phyloP scores from a whole-genome alignment of 495 filamentous ascomycete species.

The Gamarada debralockiae region DNA sequence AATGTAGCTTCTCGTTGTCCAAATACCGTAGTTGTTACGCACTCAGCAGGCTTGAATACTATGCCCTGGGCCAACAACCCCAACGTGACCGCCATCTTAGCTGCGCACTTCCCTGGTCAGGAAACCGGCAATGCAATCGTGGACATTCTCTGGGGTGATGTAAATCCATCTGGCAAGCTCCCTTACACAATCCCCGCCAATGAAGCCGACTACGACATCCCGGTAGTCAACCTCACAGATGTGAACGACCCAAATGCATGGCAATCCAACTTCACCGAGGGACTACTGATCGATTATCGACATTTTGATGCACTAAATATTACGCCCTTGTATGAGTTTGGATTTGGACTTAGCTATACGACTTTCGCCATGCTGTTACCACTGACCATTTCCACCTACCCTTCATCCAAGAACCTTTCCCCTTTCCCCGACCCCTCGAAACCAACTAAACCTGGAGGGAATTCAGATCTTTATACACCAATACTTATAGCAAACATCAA shows the following conservation, averaged over 20 bases:
- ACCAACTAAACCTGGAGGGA: slow-evolving; percentile 54
- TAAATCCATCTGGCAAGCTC: slow-evolving; percentile 80
- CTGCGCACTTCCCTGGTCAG: slow-evolving; percentile 86
- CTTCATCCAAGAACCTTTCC: no score
- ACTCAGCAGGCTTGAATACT: slow-evolving; percentile 74
- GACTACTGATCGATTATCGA: slow-evolving; percentile 92
- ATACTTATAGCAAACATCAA: slow-evolving; percentile 55
- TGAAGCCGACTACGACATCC: slow-evolving; percentile 6
- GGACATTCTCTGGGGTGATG: slow-evolving; percentile 83
- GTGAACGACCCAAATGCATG: slow-evolving; percentile 55
- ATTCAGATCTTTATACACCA: slow-evolving; percentile 71
- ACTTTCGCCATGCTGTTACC: neutral
- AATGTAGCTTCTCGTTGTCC: slow-evolving; percentile 70
- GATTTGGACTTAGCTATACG: slow-evolving; percentile 86
- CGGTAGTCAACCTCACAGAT: no score
- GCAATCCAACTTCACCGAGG: slow-evolving; percentile 82
- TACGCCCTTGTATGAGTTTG: slow-evolving; percentile 85
- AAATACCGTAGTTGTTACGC: slow-evolving; percentile 93
- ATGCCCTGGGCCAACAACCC: slow-evolving; percentile 69
- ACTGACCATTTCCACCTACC: neutral
- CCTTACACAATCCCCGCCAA: slow-evolving; percentile 73
- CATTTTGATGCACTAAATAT: slow-evolving; percentile 73
- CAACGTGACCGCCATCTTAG: slow-evolving; percentile 69
- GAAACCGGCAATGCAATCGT: slow-evolving; percentile 82
- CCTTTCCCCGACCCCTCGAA: neutral